Percentiles rank a stretch among this genome's conserved stretches.
These are phyloP conservation scores for Phytophthora multivora DNA, from an alignment of 352 stramenopile genomes.

Conservation along the genomic window DNA sequence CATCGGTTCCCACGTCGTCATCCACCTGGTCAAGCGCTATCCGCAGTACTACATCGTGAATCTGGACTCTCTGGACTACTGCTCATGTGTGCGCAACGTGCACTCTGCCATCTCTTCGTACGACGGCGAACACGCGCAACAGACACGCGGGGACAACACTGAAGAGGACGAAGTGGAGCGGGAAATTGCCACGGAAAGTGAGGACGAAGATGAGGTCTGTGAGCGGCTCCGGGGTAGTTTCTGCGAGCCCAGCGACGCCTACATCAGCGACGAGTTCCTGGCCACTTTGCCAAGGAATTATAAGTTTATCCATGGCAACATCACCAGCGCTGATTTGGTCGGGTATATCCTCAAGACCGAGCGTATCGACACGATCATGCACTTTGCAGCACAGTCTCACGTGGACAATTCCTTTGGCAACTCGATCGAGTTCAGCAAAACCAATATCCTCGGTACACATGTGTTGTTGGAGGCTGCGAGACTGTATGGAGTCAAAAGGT, in stretches of 20 bases:
- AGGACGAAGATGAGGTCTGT: conserved; percentile 41
- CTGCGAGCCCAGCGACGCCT: conserved; percentile 51
- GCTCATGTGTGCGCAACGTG: conserved; percentile 71
- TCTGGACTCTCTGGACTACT: conserved; percentile 92
- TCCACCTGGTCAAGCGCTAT: conserved; percentile 96
- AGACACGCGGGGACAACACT: conserved; percentile 1
- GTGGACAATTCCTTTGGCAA: conserved; percentile 99
- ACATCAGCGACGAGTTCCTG: conserved; percentile 23
- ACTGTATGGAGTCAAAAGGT: conserved; percentile 89
- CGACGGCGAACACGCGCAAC: conserved; percentile 1
- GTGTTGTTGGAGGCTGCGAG: conserved; percentile 97
- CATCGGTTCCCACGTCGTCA: conserved; percentile 97
- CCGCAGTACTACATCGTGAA: conserved; percentile 98
- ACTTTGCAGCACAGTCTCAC: conserved; percentile 98
- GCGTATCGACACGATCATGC: conserved; percentile 97
- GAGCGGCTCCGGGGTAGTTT: conserved; percentile 61
- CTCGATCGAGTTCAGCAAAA: conserved; percentile 97
- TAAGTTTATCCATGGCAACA: conserved; percentile 98
- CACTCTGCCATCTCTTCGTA: conserved; percentile 54
- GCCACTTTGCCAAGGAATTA: conserved; percentile 67
- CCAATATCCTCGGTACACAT: conserved; percentile 98
- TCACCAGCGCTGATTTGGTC: conserved; percentile 94
- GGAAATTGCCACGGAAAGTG: conserved; percentile 18
- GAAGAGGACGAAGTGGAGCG: conserved; percentile 32
- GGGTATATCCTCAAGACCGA: conserved; percentile 94